Base-by-base conservation (phyloP, 495 filamentous ascomycete species). In the Cercophora samala region DNA sequence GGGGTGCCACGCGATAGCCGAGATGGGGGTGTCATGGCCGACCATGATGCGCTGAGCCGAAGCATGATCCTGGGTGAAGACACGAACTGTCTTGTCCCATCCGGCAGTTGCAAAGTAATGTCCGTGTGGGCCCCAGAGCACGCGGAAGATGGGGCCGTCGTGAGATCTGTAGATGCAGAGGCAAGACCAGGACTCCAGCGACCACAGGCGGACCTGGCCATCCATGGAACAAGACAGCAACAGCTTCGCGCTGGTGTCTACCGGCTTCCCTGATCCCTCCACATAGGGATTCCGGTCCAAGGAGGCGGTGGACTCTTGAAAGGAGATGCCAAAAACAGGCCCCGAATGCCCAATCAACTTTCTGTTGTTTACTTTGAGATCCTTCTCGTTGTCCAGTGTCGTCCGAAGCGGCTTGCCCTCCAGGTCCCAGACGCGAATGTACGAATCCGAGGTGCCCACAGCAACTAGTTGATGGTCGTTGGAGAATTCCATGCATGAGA, bases 161-260 rank as follows among this genome's bases (percentile, higher is more conserved):
- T 97, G 93, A 19, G 90, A 90, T 75, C 92, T 96, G 80, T 97
- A 99, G 17, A 95, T 87, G 58, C 96, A 94, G 67, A 98, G 85
- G 70, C 90, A 95, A 46, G 90, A 83, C 90, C 91, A 99, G 2
- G 88, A 82, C 61, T 97, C 93, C 3, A 98, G 81, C 26, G 91
- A 96, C 95, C 95, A 99, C 18, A 99, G 84, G 25, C 96, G 88
- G 66, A 97, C 82, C 13, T 91, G 91, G 65, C 89, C 90, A 74
- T 99, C 95, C 1, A 88, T 90, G 0, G 93, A 96, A 46, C 83
- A 91, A 0, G 95, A 98, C 32, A 99, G 87, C 15, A 99, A 84
- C 69, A 91, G 88, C 64, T 88, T 87, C 19, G 88, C 83, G 66
- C 86, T 85, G 0, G 89, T 90, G 42, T 85, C 82, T 1, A 88